Base-by-base conservation (phyloP, 768 basidiomycete genomes). In the Boletus insuetus region DNA sequence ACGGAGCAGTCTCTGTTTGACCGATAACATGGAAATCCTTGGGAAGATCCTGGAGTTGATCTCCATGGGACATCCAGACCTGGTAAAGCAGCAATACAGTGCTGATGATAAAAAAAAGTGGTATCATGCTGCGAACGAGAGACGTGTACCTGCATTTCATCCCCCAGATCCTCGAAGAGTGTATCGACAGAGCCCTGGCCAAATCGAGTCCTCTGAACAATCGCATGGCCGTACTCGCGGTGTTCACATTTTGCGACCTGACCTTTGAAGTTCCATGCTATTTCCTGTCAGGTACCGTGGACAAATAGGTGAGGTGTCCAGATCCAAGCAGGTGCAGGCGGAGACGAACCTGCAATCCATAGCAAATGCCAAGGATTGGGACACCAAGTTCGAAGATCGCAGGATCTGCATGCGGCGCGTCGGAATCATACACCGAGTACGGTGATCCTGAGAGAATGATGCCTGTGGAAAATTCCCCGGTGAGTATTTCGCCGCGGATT, bases 11-110 rank as follows among this genome's bases (percentile, higher is more conserved):
- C 17, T 80, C 73, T 0, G 97, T 99, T 45, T 81, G 80, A 8
- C 94, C 96, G 61, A 98, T 91, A 61, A 89, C 82, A 65, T 91
- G 86, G 74, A 97, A 99, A 63, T 87, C 77, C 0, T 85, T 74
- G 16, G 96, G 97, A 3, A 89, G 81, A 46, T 79, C 82, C 26
- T 85, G 88, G 34, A 98, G 81, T 60, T 96, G 93, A 73, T 98
- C 97, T 12, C 95, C 94, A 69, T 99, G 97, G 17, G 96, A 98
- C 97, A 98, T 98, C 97, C 97, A 98, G 47, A 98, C 96, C 96
- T 98, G 58, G 29, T 46, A n/a, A 34, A 29, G 14, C n/a, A 29
- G 14, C n/a, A 9, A 5, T 5, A 11, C 10, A 35, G 24, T 24
- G 2, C 24, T 24, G 24, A 5, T 24, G 6, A n/a, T 6, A 16